Percentiles rank a stretch among this genome's conserved stretches.
phyloP scores from a whole-genome alignment of 495 filamentous ascomycete species.

The Penicillium psychrofluorescens region DNA sequence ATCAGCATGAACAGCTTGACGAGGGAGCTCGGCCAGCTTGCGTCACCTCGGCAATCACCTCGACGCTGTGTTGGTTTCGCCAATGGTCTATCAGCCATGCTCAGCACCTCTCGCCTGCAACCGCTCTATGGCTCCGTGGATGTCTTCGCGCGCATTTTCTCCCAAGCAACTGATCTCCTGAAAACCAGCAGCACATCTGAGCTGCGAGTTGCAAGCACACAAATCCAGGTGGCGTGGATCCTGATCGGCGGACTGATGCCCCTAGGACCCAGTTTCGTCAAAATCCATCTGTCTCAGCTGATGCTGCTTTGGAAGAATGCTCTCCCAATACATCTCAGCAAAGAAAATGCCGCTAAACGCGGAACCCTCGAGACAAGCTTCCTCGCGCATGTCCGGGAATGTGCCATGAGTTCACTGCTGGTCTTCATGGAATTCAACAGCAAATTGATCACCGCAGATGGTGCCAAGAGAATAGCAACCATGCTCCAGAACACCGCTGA shows the following conservation, averaged over 20 bases:
- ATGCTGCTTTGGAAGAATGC: constrained; percentile 98
- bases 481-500: constrained; percentile 95
- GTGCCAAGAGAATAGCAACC: constrained; percentile 82
- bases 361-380: constrained; percentile 85
- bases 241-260: constrained; percentile 95
- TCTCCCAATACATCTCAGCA: constrained; percentile 84
- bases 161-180: constrained; percentile 83
- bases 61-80: constrained; percentile 86
- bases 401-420: constrained; percentile 82
- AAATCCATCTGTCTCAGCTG: constrained; percentile 93
- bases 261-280: constrained; percentile 95
- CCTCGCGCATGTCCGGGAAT: constrained; percentile 90
- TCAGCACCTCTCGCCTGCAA: constrained; percentile 81
- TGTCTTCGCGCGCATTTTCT: constrained; percentile 83
- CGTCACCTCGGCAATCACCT: constrained; percentile 67
- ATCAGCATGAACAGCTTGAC: constrained; percentile 95
- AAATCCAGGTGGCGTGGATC: constrained; percentile 98
- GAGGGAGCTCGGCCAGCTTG: constrained; percentile 74
- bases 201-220: constrained; percentile 81
- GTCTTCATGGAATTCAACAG: constrained; percentile 94
- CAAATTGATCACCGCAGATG: constrained; percentile 83
- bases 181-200: constrained; percentile 92
- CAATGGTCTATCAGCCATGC: constrained; percentile 83
- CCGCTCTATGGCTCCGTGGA: constrained; percentile 94
- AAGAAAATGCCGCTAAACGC: constrained; percentile 76